Evolutionary conservation across 495 filamentous ascomycete genomes (phyloP).

Genomic region (Hypoxylon perforatum): DNA sequence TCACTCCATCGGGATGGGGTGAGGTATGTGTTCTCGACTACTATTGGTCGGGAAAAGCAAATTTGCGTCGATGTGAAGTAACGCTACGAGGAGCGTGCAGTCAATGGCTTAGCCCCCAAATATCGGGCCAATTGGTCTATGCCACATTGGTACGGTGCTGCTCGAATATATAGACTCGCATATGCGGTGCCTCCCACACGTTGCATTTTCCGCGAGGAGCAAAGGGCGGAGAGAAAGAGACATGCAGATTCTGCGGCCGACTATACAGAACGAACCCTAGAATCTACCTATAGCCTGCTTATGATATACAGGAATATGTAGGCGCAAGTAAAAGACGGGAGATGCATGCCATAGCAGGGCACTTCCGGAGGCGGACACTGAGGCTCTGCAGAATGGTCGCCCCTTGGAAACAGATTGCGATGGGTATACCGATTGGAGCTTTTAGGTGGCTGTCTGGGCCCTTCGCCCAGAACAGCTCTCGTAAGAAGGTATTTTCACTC

Average conservation of each 20-base stretch:
- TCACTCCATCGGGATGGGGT: conserved; percentile 5
- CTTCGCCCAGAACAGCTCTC: not conserved
- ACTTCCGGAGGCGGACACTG: conserved; percentile 2
- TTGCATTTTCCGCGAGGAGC: conserved; percentile 3
- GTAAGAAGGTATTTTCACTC: conserved; percentile 3
- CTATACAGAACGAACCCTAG: not conserved
- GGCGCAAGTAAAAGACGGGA: not conserved
- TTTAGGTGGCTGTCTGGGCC: conserved; percentile 1
- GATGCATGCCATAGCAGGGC: conserved; percentile 14
- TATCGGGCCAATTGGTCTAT: conserved; percentile 21
- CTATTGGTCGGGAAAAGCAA: not conserved
- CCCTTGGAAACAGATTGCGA: conserved; percentile 5
- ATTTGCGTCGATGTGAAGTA: not conserved
- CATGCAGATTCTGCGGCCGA: not conserved
- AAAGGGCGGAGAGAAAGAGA: conserved; percentile 10
- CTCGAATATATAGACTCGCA: conserved; percentile 9
- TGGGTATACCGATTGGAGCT: conserved; percentile 20
- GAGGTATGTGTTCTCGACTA: not conserved
- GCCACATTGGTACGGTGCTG: conserved; percentile 8
- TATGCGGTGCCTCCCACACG: conserved; percentile 22
- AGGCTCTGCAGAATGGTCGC: conserved; percentile 10
- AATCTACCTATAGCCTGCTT: conserved; percentile 25
- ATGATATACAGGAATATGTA: conserved; percentile 4
- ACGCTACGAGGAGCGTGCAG: not conserved
- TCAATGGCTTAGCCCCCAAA: conserved; percentile 8